phyloP scores from a whole-genome alignment of 1,284 basidiomycete genomes.

The Ceratobasidium sp. region DNA sequence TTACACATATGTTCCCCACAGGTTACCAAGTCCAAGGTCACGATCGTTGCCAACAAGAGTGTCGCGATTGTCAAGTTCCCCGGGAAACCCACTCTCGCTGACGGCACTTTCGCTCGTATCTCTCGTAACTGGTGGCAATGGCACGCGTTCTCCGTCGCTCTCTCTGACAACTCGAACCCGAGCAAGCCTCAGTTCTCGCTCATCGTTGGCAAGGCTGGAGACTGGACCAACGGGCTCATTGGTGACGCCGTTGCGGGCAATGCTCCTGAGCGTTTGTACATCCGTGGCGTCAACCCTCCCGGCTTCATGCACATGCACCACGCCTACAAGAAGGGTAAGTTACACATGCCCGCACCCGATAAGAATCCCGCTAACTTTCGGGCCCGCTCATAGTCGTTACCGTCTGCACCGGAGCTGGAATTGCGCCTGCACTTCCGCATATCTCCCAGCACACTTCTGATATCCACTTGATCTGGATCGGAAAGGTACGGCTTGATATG shows the following conservation, averaged over 20 bases:
- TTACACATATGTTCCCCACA: neutral
- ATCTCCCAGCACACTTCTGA: slow-evolving; percentile 10
- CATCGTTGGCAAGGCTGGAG: slow-evolving; percentile 20
- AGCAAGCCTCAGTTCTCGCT: slow-evolving; percentile 11
- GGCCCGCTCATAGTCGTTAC: neutral
- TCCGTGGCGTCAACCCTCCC: slow-evolving; percentile 21
- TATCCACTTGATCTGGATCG: slow-evolving; percentile 20
- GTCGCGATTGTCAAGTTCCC: slow-evolving; percentile 19
- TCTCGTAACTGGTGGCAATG: slow-evolving; percentile 19
- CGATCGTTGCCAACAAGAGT: slow-evolving; percentile 22
- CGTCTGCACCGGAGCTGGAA: slow-evolving; percentile 16
- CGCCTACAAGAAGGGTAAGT: slow-evolving; percentile 24
- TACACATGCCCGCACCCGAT: neutral
- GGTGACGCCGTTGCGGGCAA: slow-evolving; percentile 1
- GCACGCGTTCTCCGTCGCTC: slow-evolving; percentile 13
- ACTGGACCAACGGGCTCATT: slow-evolving; percentile 25
- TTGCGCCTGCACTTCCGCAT: slow-evolving; percentile 9
- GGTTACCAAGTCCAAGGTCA: slow-evolving; percentile 23
- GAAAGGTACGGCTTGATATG: slow-evolving; percentile 2
- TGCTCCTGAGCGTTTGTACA: slow-evolving; percentile 16
- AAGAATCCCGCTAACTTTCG: neutral
- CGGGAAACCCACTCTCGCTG: slow-evolving; percentile 14
- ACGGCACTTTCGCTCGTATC: slow-evolving; percentile 15
- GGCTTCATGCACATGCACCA: slow-evolving; percentile 27
- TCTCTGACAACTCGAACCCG: slow-evolving; percentile 13